phyloP scores from a whole-genome alignment of 306 rosid genomes.

The Dryas alaskensis region DNA sequence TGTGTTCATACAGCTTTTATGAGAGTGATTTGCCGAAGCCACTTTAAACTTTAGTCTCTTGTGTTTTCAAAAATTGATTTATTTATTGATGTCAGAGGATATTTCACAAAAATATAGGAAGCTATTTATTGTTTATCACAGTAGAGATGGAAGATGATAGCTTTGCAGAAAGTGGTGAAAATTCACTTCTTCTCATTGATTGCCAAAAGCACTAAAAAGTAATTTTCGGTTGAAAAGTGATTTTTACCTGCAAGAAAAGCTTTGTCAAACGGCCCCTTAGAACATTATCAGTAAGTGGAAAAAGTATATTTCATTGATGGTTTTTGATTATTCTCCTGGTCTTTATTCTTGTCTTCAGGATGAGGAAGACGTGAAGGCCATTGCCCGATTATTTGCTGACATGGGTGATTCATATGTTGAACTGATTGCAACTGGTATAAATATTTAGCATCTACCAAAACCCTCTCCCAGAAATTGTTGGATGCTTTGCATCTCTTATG shows the following conservation, averaged over 20 bases:
- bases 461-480: slow-evolving; percentile 18
- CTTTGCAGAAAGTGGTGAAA: not conserved
- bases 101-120: not conserved
- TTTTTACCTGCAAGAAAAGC: not conserved
- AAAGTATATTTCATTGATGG: not conserved
- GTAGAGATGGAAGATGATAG: not conserved
- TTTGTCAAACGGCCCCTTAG: not conserved
- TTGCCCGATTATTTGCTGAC: slow-evolving; percentile 96
- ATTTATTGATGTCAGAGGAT: not conserved
- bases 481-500: slow-evolving; percentile 28
- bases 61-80: not conserved
- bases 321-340: slow-evolving; percentile 7
- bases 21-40: not conserved
- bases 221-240: not conserved
- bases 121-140: not conserved
- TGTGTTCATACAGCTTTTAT: too few relatives aligned
- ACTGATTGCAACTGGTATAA: slow-evolving; percentile 80
- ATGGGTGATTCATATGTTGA: slow-evolving; percentile 99
- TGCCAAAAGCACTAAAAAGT: not conserved
- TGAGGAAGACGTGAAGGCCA: slow-evolving; percentile 99
- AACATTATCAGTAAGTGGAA: slow-evolving; percentile 9
- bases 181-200: not conserved
- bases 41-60: not conserved
- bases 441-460: not conserved
- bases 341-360: slow-evolving; percentile 54